phyloP scores from a whole-genome alignment of 2,329 filamentous ascomycete genomes.

The Claviceps humidiphila region DNA sequence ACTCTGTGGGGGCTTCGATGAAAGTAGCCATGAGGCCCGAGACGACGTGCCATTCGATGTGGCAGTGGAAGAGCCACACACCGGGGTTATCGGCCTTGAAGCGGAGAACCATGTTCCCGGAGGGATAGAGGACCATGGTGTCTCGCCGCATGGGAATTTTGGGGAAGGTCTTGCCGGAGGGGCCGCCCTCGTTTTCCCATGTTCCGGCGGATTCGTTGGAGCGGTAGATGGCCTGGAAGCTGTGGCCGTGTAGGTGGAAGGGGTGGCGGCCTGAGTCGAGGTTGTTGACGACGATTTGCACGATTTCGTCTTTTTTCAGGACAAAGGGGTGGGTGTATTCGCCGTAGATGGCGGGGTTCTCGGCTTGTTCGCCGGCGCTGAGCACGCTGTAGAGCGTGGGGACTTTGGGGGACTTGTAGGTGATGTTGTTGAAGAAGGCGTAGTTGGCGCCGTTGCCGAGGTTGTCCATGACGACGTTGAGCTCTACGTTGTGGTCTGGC shows the following conservation, averaged over 20 bases:
- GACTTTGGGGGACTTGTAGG: conserved; percentile 61
- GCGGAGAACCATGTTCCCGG: conserved; percentile 56
- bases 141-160: conserved; percentile 53
- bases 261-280: conserved; percentile 57
- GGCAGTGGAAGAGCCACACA: conserved; percentile 65
- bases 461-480: conserved; percentile 51
- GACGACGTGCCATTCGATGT: conserved; percentile 65
- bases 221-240: conserved; percentile 55
- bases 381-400: conserved; percentile 69
- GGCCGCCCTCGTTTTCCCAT: conserved; percentile 34
- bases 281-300: conserved; percentile 69
- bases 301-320: conserved; percentile 51
- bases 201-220: conserved; percentile 43
- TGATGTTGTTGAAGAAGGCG: conserved; percentile 64
- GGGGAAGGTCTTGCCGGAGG: conserved; percentile 32
- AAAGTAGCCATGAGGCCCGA: conserved; percentile 55
- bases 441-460: conserved; percentile 46
- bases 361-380: conserved; percentile 44
- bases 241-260: conserved; percentile 68
- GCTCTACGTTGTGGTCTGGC: conserved; percentile 48
- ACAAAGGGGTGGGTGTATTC: conserved; percentile 53
- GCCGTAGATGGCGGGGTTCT: conserved; percentile 51
- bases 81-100: conserved; percentile 56
- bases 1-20: conserved; percentile 45
- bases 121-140: conserved; percentile 49